phyloP scores from a whole-genome alignment of 2,329 filamentous ascomycete species.

The Cadophora malorum region DNA sequence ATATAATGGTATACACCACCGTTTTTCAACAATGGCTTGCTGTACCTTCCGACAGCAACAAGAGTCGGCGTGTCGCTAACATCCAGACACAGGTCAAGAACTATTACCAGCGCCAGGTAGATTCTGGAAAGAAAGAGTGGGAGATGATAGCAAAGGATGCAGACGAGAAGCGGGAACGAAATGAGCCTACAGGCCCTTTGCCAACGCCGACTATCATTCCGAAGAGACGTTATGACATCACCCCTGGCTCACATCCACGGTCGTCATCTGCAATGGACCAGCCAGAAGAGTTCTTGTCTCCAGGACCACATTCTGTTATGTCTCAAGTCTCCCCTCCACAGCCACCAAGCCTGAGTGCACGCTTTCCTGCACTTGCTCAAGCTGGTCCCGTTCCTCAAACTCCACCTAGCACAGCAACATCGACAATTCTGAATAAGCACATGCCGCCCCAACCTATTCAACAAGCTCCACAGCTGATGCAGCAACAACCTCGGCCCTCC shows the following conservation, averaged over 20 bases:
- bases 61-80: conserved; percentile 45
- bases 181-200: conserved; percentile 65
- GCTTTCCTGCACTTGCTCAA: conserved; percentile 45
- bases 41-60: conserved; percentile 40
- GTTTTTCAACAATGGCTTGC: conserved; percentile 42
- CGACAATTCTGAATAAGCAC: conserved; percentile 39
- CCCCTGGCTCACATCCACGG: conserved; percentile 49
- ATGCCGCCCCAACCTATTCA: conserved; percentile 38
- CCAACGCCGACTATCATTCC: conserved; percentile 61
- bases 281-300: conserved; percentile 50
- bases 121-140: conserved; percentile 63
- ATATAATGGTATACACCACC: conserved; percentile 73
- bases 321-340: conserved; percentile 42
- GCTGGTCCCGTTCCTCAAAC: conserved; percentile 43
- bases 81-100: conserved; percentile 65
- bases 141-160: conserved; percentile 65
- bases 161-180: conserved; percentile 59
- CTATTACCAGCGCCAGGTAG: conserved; percentile 69
- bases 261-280: conserved; percentile 55
- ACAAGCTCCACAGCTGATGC: conserved; percentile 32
- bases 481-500: conserved; percentile 32
- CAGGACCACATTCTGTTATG: conserved; percentile 32
- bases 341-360: conserved; percentile 33
- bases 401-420: conserved; percentile 36
- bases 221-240: conserved; percentile 59